Conservation (phyloP, 768 basidiomycete species). For the Lyophyllum semitale region DNA sequence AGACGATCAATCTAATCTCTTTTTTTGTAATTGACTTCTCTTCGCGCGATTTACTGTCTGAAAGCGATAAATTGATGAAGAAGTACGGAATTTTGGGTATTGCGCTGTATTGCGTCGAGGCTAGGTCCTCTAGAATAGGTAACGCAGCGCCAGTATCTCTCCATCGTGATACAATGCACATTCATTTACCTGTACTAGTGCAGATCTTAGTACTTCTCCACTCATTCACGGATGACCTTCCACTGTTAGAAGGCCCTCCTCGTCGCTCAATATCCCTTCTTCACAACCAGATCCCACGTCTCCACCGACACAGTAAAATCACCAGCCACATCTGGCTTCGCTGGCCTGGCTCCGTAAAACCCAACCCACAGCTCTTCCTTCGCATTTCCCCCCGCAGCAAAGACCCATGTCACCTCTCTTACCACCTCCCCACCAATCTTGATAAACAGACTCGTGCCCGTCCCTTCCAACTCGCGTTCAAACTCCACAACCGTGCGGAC, state of each 20-base stretch:
- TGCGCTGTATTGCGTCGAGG: background rate
- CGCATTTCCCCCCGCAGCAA: constrained; percentile 7
- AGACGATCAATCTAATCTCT: no score
- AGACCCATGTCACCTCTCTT: constrained; percentile 22
- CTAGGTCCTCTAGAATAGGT: background rate
- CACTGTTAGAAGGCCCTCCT: background rate
- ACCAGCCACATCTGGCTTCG: constrained; percentile 7
- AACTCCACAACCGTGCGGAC: constrained; percentile 16
- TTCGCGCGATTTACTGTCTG: background rate
- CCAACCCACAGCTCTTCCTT: constrained; percentile 19
- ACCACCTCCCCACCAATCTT: constrained; percentile 19
- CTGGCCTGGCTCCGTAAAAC: constrained; percentile 17
- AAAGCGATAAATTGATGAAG: background rate
- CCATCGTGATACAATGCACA: background rate
- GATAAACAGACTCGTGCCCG: constrained; percentile 17
- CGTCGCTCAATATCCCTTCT: background rate
- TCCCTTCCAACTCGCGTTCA: constrained; percentile 18
- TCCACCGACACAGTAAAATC: constrained; percentile 6
- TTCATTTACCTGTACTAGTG: background rate
- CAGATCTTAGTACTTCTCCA: background rate
- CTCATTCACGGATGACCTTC: background rate
- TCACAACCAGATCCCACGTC: constrained; percentile 10
- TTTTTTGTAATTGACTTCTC: no score
- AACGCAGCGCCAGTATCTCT: background rate
- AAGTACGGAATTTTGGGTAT: background rate